A percentile compares a stretch with the other conserved stretches of the same genome.
These are phyloP conservation scores for Eimeria sp. DNA, from an alignment of 169 alveolate species.

Conservation along the genomic window DNA sequence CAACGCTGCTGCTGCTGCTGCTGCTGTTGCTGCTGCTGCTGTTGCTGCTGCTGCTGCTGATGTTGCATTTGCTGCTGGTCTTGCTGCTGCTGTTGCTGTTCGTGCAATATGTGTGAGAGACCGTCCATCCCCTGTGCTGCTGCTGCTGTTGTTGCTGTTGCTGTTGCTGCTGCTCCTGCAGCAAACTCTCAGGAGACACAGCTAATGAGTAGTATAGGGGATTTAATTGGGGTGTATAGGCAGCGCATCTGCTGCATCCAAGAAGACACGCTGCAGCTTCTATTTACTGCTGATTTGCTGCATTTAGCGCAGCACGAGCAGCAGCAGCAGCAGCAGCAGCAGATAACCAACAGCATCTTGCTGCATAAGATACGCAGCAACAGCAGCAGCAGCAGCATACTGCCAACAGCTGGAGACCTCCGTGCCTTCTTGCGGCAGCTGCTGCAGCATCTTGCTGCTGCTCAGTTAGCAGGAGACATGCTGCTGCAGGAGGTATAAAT, in stretches of 20 bases:
- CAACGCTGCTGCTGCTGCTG: not conserved
- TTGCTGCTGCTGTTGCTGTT: conserved; percentile 26
- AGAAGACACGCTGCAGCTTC: conserved; percentile 53
- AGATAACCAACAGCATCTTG: not conserved
- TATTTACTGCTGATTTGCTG: conserved; percentile 25
- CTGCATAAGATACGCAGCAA: conserved; percentile 25
- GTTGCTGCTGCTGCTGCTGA: not conserved
- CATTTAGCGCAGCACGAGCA: conserved; percentile 28
- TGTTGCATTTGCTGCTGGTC: not conserved
- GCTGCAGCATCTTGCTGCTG: conserved; percentile 43
- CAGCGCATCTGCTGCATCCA: conserved; percentile 36
- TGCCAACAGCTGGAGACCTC: conserved; percentile 21
- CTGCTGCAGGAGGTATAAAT: conserved; percentile 11
- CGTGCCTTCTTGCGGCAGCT: conserved; percentile 38
- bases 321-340: conserved; percentile 29
- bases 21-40: not conserved
- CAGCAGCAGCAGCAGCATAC: conserved; percentile 53
- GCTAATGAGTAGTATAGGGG: conserved; percentile 12
- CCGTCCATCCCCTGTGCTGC: not conserved
- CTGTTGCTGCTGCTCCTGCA: conserved; percentile 56
- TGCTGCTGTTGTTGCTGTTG: conserved; percentile 55
- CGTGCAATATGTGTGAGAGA: not conserved
- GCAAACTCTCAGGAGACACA: conserved; percentile 50
- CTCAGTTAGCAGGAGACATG: conserved; percentile 14
- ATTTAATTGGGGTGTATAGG: conserved; percentile 18